A percentile compares a stretch with the other conserved stretches of the same genome.
Evolutionary conservation across 2,329 filamentous ascomycete genomes (phyloP).

Genomic region (Botryosphaeria dothidea): DNA sequence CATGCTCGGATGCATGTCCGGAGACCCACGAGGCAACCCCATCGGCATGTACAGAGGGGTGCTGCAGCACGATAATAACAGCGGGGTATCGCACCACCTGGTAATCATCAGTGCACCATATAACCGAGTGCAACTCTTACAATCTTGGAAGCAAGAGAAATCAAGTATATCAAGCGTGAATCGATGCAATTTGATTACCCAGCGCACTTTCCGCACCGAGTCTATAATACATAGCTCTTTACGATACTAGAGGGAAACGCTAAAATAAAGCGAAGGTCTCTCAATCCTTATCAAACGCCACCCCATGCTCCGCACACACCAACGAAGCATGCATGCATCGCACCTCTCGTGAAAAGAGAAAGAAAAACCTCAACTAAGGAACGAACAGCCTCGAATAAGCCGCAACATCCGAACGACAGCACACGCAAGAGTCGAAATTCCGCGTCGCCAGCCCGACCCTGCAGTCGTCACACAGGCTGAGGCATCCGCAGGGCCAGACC

Average conservation of each 20-base stretch:
- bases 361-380: slow-evolving; percentile 52
- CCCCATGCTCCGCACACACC: neutral
- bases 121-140: too few species aligned
- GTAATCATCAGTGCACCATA: too few species aligned
- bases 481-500: slow-evolving; percentile 93
- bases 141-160: too few species aligned
- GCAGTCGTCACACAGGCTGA: slow-evolving; percentile 94
- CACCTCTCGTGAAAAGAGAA: neutral
- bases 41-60: neutral
- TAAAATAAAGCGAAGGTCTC: neutral
- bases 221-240: neutral
- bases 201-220: neutral
- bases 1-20: neutral
- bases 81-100: too few species aligned
- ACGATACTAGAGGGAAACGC: neutral
- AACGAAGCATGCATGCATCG: neutral
- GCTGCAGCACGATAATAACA: too few species aligned
- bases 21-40: neutral
- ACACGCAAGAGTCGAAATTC: slow-evolving; percentile 96
- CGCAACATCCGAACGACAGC: slow-evolving; percentile 82
- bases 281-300: neutral
- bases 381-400: slow-evolving; percentile 93
- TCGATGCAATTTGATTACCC: neutral
- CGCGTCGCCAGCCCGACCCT: slow-evolving; percentile 92
- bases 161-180: too few species aligned